Evolutionary conservation across 106 monocot genomes (phyloP).

Genomic region (Dendrobium huoshanense): DNA sequence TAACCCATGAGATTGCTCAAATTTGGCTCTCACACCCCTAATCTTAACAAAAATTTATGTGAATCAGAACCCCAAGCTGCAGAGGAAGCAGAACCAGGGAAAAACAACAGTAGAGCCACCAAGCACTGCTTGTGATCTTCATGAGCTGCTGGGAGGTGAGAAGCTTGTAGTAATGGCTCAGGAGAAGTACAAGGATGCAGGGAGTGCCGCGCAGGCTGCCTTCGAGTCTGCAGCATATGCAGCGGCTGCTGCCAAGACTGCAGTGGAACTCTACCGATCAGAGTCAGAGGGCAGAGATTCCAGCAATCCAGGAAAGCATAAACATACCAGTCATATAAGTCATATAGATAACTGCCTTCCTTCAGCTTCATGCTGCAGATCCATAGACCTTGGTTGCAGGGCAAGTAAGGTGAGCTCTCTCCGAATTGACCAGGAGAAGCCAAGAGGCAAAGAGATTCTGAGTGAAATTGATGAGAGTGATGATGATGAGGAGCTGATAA

Average conservation of each 20-base stretch:
- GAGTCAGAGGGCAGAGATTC: conserved; percentile 19
- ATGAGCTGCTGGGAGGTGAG: not conserved
- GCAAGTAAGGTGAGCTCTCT: not conserved
- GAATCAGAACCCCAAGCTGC: not conserved
- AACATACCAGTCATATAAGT: not conserved
- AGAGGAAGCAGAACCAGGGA: not conserved
- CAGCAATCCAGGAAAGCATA: not conserved
- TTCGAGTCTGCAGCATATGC: conserved; percentile 63
- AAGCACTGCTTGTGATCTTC: not conserved
- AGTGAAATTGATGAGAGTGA: conserved; percentile 12
- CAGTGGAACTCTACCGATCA: conserved; percentile 48
- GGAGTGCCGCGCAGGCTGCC: conserved; percentile 63
- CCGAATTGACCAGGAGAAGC: not conserved
- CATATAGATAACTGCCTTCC: not conserved
- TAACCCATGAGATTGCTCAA: no score
- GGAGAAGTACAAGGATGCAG: conserved; percentile 33
- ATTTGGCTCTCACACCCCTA: no score
- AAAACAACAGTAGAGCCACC: not conserved
- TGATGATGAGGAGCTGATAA: not conserved
- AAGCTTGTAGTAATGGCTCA: not conserved
- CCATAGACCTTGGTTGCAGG: not conserved
- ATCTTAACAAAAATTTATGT: no score
- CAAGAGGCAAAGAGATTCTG: not conserved
- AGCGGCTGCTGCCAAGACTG: conserved; percentile 61
- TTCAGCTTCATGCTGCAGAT: conserved; percentile 8